A percentile compares a stretch with the other conserved stretches of the same genome.
Evolutionary conservation across 495 filamentous ascomycete species (phyloP).

Genomic region (Durotheca rogersii): DNA sequence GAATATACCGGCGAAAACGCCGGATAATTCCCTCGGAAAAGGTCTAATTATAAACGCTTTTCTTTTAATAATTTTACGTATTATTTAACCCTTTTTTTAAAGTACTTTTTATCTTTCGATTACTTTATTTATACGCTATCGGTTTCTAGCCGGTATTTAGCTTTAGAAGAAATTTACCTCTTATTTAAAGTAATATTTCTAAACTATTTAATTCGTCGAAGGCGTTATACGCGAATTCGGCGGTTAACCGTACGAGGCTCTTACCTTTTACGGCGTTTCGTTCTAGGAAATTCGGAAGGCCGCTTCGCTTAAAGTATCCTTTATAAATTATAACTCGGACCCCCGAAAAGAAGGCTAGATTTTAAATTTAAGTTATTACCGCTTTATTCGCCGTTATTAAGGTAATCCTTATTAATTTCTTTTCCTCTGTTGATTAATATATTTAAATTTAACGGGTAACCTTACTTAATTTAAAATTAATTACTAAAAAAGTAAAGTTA

Average conservation of each 20-base stretch:
- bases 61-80: slow-evolving; percentile 77
- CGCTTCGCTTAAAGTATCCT: slow-evolving; percentile 59
- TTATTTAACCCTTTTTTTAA: slow-evolving; percentile 74
- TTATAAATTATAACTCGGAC: slow-evolving; percentile 68
- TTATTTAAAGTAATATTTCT: slow-evolving; percentile 71
- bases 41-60: slow-evolving; percentile 68
- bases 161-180: slow-evolving; percentile 71
- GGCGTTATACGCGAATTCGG: slow-evolving; percentile 56
- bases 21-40: slow-evolving; percentile 54
- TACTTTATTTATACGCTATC: slow-evolving; percentile 74
- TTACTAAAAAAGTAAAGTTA: slow-evolving; percentile 34
- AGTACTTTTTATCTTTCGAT: slow-evolving; percentile 73
- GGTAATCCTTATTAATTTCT: slow-evolving; percentile 73
- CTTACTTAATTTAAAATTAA: slow-evolving; percentile 70
- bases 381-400: slow-evolving; percentile 70
- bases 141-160: slow-evolving; percentile 71
- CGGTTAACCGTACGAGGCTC: slow-evolving; percentile 58
- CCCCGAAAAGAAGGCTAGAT: slow-evolving; percentile 56
- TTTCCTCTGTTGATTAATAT: slow-evolving; percentile 76
- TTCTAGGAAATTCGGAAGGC: slow-evolving; percentile 62
- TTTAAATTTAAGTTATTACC: slow-evolving; percentile 73
- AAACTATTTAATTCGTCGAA: slow-evolving; percentile 70
- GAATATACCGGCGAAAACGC: slow-evolving; percentile 59
- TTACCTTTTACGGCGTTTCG: slow-evolving; percentile 62
- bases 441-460: slow-evolving; percentile 73